Evolutionary conservation across 305 asterid species (phyloP), one percentile per base, ranked within the genome.

Genomic region (Vinca major): DNA sequence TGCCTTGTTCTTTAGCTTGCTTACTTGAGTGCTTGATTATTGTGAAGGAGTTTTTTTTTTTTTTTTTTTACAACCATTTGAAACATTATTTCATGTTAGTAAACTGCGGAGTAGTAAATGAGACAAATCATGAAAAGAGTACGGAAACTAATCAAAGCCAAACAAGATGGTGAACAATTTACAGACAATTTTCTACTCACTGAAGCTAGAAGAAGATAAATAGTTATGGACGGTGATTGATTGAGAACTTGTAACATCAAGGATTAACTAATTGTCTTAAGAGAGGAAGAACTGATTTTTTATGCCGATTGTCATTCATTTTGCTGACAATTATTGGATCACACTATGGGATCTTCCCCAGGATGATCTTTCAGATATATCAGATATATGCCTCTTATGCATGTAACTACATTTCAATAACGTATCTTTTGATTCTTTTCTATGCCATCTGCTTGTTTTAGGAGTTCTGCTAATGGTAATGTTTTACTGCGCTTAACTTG

Each of bases 401-500:
- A 17, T n/a, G 33, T 62, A 36, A 1, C 33, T 26, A 16, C 67
- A 50, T 48, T 0, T 36, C 47, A 13, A 21, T 33, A 40, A 49
- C 0, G 52, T 41, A 19, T 47, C 4, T n/a, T n/a, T n/a, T n/a
- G n/a, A n/a, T n/a, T n/a, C n/a, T 37, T 47, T n/a, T 17, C 53
- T 39, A 16, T 60, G 20, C 37, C 39, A 16, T 54, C 60, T 47
- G 53, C 12, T 49, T 37, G 48, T 69, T 44, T 45, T 40, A 2
- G 9, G 12, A n/a, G 10, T 73, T 43, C 51, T 33, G 40, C 63
- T 33, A 13, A 3, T 12, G 7, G n/a, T 17, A 2, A 69, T 48
- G 36, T 13, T 57, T 36, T 65, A 54, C 36, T 33, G 16, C 43
- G n/a, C 54, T 54, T 39, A 69, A 39, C 70, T 21, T 58, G 26